Evolutionary conservation across 1,284 basidiomycete species (phyloP).

Genomic region (Cutaneotrichosporon mucoides): DNA sequence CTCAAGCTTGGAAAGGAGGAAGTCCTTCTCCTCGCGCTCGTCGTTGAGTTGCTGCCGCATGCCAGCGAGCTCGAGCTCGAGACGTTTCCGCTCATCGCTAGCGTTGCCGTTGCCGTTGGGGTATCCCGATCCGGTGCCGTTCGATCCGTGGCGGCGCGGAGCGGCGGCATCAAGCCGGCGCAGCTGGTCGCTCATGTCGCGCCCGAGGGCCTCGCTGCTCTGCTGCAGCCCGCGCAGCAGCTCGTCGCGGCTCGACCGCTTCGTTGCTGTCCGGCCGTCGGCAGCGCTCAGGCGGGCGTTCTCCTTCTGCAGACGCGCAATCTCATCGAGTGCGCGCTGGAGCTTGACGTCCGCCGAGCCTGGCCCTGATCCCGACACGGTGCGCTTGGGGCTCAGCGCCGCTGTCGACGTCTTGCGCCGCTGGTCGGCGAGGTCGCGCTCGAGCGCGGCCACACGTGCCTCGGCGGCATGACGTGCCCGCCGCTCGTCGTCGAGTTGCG

Average conservation of each 20-base stretch:
- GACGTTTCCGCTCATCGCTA: background rate
- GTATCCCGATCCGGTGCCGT: background rate
- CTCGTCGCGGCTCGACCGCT: constrained; percentile 28
- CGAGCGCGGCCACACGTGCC: constrained; percentile 30
- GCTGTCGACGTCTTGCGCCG: constrained; percentile 31
- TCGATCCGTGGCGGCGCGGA: background rate
- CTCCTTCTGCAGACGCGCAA: constrained; percentile 30
- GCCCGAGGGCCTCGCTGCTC: constrained; percentile 40
- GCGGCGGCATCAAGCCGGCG: constrained; percentile 31
- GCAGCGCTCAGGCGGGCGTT: constrained; percentile 25
- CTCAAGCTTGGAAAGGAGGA: constrained; percentile 29
- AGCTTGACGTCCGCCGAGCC: constrained; percentile 21
- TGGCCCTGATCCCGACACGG: constrained; percentile 1
- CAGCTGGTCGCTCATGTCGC: constrained; percentile 45
- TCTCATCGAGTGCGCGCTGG: constrained; percentile 30
- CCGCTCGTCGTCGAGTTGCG: constrained; percentile 36
- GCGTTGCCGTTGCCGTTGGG: no score
- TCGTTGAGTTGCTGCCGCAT: constrained; percentile 34
- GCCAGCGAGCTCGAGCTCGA: constrained; percentile 32
- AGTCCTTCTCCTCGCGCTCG: constrained; percentile 42
- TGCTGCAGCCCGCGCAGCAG: constrained; percentile 42
- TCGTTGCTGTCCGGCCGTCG: constrained; percentile 12
- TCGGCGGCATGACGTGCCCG: constrained; percentile 33
- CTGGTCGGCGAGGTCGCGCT: constrained; percentile 42
- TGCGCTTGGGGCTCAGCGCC: constrained; percentile 17